Evolutionary conservation across 352 stramenopile genomes (phyloP), one percentile per base, ranked within the genome.

Genomic region (Globisporangium spiculum): DNA sequence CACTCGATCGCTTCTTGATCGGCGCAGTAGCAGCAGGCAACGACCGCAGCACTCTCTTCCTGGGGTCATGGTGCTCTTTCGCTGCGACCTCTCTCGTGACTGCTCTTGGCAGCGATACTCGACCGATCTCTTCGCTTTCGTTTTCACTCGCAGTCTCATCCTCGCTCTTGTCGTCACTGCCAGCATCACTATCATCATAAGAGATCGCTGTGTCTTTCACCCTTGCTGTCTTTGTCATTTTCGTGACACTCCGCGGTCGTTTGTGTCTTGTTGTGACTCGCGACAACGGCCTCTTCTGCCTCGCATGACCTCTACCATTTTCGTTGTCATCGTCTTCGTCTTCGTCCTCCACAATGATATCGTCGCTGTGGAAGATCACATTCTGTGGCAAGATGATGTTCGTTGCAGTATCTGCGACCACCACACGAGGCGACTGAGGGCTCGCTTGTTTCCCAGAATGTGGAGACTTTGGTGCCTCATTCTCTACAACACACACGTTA

Each of bases 361-460:
- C 64, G 55, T 73, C 56, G 3, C 54, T 69, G 30, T 65, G 36
- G 22, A 73, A 59, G 9, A 73, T 64, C 54, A 73, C 56, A 18
- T 65, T 69, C 12, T 66, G 26, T 24, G 53, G 63, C 1, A 62
- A 10, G n/a, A 66, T 38, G 60, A 48, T 20, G 60, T 58, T 66
- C 60, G 24, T 56, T 10, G 26, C 20, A 36, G 20, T 41, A 9
- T 26, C 16, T 10, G 44, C 27, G 55, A 44, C n/a, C 20, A 61
- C 34, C 5, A 58, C 22, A 20, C 46, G 36, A 18, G 58, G 58
- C 20, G 66, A 48, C 1, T 32, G 41, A 4, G 20, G 48, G 20
- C 9, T 41, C 36, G 26, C 20, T 22, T 56, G 55, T 6, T 41
- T n/a, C 34, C 7, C 38, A 12, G 57, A 46, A 3, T 30, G 44